phyloP scores from a whole-genome alignment of 2,329 filamentous ascomycete species.

The Alternaria sp. region DNA sequence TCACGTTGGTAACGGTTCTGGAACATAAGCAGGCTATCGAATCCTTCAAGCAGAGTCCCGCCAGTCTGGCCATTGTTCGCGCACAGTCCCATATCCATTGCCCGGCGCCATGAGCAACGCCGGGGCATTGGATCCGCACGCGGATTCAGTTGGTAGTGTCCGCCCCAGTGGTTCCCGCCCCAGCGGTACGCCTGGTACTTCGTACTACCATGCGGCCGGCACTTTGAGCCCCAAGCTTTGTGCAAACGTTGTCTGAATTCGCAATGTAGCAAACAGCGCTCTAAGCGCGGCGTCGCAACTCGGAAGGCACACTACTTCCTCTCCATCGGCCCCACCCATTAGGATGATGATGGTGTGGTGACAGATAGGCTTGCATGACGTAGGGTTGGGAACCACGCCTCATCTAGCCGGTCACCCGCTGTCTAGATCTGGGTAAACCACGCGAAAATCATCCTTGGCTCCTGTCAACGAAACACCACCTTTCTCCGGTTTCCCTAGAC shows the following conservation, averaged over 20 bases:
- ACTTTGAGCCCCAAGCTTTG: not conserved
- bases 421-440: not conserved
- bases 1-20: not conserved
- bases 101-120: not conserved
- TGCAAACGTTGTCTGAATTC: not conserved
- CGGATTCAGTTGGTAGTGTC: not conserved
- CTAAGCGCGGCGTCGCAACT: not conserved
- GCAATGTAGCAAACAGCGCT: not conserved
- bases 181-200: not conserved
- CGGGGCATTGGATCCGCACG: not conserved
- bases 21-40: not conserved
- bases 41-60: not conserved
- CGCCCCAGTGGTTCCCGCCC: not conserved
- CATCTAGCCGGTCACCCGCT: not conserved
- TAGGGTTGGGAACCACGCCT: not conserved
- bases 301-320: not conserved
- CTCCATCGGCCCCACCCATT: not conserved
- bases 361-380: not conserved
- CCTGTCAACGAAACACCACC: not conserved
- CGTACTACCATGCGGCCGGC: not conserved
- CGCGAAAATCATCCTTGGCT: not conserved
- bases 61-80: not conserved
- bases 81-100: not conserved
- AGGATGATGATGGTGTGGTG: not conserved
- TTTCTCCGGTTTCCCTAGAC: not conserved